Evolutionary conservation across 2,329 filamentous ascomycete genomes (phyloP), one percentile per base, ranked within the genome.

Genomic region (Rutstroemia sp.): DNA sequence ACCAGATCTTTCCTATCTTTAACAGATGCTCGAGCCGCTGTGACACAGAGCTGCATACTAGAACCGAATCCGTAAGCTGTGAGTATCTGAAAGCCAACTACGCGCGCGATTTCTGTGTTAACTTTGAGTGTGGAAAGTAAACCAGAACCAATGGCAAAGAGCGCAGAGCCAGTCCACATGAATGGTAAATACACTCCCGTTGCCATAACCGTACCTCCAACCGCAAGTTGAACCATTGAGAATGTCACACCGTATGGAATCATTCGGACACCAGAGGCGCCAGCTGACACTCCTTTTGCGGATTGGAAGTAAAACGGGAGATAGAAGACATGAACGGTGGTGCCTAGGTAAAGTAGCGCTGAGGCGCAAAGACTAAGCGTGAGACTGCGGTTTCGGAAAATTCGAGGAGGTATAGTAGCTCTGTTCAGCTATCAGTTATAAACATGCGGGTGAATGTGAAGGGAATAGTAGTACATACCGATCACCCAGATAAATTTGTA

Each of bases 1-100:
- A 78, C 73, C 10, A 82, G 69, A 51, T 82, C 78, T 8, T 76
- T 71, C 8, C 75, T 70, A 30, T 71, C 72, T n/a, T 73, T 69
- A 3, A 82, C 70, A 0, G 78, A 75, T 0, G 78, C 75, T 62
- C 82, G 73, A 73, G 23, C 77, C 71, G 1, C 79, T 74, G 27
- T 49, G 9, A 27, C 47, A 39, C 47, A 36, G 9, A 49, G 47
- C 62, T 84, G 80, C 73, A 85, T 79, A 10, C 78, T 78, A 27
- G 78, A 71, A 2, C 82, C 82, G 5, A 78, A 73, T 38, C 80
- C 80, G 5, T 79, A 69, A 27, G 78, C 81, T 21, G 73, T 70
- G n/a, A 83, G 62, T 48, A 81, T 75, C 63, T 81, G 79, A 66
- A 77, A 82, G 21, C 79, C 79, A 58, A 82, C 77, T 77, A 78